Percentiles rank a stretch among this genome's conserved stretches.
Conservation (phyloP, 2,329 filamentous ascomycete species). For the Rhinocladiella similis region DNA sequence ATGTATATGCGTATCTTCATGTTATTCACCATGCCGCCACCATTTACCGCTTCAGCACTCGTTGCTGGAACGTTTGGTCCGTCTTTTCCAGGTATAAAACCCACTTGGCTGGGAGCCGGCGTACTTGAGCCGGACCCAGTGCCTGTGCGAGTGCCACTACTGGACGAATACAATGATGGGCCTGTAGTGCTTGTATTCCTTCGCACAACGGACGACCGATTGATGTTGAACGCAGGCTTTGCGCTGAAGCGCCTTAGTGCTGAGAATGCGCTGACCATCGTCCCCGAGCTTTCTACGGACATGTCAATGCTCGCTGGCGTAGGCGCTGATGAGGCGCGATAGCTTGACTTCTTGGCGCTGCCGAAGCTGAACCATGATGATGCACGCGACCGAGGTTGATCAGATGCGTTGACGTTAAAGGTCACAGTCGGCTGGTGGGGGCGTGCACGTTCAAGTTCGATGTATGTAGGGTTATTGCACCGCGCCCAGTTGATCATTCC, state of each 20-base stretch:
- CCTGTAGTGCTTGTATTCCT: slow-evolving; percentile 36
- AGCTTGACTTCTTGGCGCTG: slow-evolving; percentile 52
- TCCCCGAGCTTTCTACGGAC: slow-evolving; percentile 63
- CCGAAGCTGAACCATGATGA: slow-evolving; percentile 53
- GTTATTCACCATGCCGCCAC: slow-evolving; percentile 67
- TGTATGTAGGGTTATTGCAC: slow-evolving; percentile 90
- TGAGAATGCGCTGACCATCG: slow-evolving; percentile 76
- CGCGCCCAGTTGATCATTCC: slow-evolving; percentile 82
- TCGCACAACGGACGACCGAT: slow-evolving; percentile 66
- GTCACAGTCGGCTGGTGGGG: slow-evolving; percentile 51
- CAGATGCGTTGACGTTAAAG: slow-evolving; percentile 54
- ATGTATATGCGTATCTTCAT: slow-evolving; percentile 85
- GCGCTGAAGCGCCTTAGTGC: slow-evolving; percentile 74
- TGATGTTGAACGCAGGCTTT: slow-evolving; percentile 78
- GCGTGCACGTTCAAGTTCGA: slow-evolving; percentile 72
- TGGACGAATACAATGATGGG: slow-evolving; percentile 54
- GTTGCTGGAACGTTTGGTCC: slow-evolving; percentile 42
- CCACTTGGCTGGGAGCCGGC: slow-evolving; percentile 41
- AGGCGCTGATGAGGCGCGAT: slow-evolving; percentile 57
- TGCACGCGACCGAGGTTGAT: slow-evolving; percentile 39
- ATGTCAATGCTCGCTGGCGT: slow-evolving; percentile 57
- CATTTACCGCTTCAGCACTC: slow-evolving; percentile 49
- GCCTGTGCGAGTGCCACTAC: slow-evolving; percentile 35
- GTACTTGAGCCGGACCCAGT: slow-evolving; percentile 42
- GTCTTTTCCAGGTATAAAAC: slow-evolving; percentile 56